Evolutionary conservation across 306 rosid genomes (phyloP).

Genomic region (Phaseolus lunatus): DNA sequence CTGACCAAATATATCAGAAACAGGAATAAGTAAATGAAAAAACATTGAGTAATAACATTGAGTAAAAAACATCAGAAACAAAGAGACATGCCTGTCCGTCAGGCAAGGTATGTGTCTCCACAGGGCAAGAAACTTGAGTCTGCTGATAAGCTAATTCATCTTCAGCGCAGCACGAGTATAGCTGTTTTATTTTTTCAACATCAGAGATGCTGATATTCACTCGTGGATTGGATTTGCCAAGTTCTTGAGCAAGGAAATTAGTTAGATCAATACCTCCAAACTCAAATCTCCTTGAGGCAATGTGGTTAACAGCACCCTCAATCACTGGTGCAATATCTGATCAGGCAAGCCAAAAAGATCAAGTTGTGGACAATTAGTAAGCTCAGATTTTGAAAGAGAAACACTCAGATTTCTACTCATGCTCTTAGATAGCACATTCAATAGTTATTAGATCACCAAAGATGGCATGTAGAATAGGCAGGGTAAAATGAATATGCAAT

Average conservation of each 20-base stretch:
- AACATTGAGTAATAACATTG: no score
- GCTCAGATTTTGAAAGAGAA: slow-evolving; percentile 28
- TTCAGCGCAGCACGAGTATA: slow-evolving; percentile 88
- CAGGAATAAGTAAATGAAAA: slow-evolving; percentile 35
- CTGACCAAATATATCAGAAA: slow-evolving; percentile 25
- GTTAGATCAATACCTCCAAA: slow-evolving; percentile 93
- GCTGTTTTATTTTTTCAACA: slow-evolving; percentile 90
- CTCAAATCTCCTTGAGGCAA: slow-evolving; percentile 95
- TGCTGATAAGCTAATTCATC: slow-evolving; percentile 89
- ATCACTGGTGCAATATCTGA: slow-evolving; percentile 96
- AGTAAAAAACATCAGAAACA: no score
- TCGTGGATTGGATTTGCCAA: slow-evolving; percentile 78
- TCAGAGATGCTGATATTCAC: slow-evolving; percentile 77
- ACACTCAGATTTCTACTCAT: slow-evolving; percentile 15
- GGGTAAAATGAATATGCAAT: slow-evolving; percentile 30
- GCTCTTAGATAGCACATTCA: slow-evolving; percentile 14
- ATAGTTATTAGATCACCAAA: slow-evolving; percentile 17
- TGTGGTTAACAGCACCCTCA: slow-evolving; percentile 99
- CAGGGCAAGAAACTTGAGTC: slow-evolving; percentile 62
- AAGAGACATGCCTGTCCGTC: slow-evolving; percentile 90
- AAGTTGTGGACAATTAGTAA: slow-evolving; percentile 27
- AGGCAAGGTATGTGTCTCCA: slow-evolving; percentile 89
- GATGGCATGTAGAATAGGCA: neutral
- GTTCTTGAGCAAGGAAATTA: slow-evolving; percentile 84
- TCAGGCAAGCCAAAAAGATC: slow-evolving; percentile 40